Percentiles rank a stretch among this genome's conserved stretches.
These are phyloP conservation scores for Peronospora tabacina DNA, from an alignment of 352 stramenopile genomes.

Conservation along the genomic window DNA sequence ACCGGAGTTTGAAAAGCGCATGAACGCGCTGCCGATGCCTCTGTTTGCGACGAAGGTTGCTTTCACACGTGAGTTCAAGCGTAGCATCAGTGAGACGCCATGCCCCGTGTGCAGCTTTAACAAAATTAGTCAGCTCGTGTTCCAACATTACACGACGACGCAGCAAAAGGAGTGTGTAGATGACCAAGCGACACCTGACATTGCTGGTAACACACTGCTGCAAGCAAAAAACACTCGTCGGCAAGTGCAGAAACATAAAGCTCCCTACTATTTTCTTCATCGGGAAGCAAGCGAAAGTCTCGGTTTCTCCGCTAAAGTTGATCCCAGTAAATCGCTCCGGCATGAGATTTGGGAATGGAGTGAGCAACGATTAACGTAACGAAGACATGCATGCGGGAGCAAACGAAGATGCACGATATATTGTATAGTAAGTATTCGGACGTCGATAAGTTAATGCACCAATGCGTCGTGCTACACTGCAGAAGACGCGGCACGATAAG, in stretches of 20 bases:
- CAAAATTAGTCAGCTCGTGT: slow-evolving; percentile 59
- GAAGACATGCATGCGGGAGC: too few species aligned
- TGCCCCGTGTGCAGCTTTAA: slow-evolving; percentile 80
- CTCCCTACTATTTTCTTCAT: slow-evolving; percentile 57
- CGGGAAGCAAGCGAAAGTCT: slow-evolving; percentile 26
- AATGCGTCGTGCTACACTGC: slow-evolving; percentile 21
- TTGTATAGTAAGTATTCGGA: slow-evolving; percentile 22
- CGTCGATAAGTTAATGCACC: slow-evolving; percentile 48
- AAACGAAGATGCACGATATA: slow-evolving; percentile 21
- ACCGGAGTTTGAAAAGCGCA: slow-evolving; percentile 72
- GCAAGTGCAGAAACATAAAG: slow-evolving; percentile 10
- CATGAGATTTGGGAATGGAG: slow-evolving; percentile 47
- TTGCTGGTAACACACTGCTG: background rate
- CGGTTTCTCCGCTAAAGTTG: slow-evolving; percentile 16
- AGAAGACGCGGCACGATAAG: slow-evolving; percentile 11
- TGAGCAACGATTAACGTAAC: background rate
- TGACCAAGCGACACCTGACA: background rate
- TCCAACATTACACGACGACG: slow-evolving; percentile 25
- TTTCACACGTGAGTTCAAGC: slow-evolving; percentile 59
- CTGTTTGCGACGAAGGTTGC: slow-evolving; percentile 59
- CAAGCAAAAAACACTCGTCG: slow-evolving; percentile 1
- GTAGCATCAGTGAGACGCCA: slow-evolving; percentile 51
- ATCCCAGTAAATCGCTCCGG: slow-evolving; percentile 8
- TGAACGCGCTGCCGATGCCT: slow-evolving; percentile 51
- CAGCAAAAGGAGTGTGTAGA: slow-evolving; percentile 4